Percentiles rank a stretch among this genome's conserved stretches.
phyloP scores from a whole-genome alignment of 2,329 filamentous ascomycete species.

The Ophiostoma himal-ulmi region DNA sequence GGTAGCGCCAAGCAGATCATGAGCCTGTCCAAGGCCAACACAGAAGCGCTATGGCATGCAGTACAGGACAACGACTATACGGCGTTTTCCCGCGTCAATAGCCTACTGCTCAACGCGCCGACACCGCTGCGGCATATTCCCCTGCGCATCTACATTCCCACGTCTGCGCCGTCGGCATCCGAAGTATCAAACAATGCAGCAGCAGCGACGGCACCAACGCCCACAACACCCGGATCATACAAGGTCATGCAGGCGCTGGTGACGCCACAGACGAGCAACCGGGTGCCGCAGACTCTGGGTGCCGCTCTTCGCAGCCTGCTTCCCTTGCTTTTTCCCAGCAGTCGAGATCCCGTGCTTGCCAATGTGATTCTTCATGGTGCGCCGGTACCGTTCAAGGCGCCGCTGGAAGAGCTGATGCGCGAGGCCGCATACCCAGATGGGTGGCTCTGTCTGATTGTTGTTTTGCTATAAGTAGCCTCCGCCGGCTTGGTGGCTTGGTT shows the following conservation, averaged over 20 bases:
- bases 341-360: conserved; percentile 75
- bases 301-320: conserved; percentile 68
- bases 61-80: conserved; percentile 71
- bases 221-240: conserved; percentile 44
- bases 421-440: conserved; percentile 86
- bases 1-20: conserved; percentile 87
- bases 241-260: conserved; percentile 73
- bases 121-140: conserved; percentile 77
- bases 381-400: conserved; percentile 70
- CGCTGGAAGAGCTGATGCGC: conserved; percentile 74
- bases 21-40: conserved; percentile 78
- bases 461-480: conserved; percentile 43
- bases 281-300: conserved; percentile 57
- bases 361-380: conserved; percentile 82
- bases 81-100: conserved; percentile 68
- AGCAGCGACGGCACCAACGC: conserved; percentile 21
- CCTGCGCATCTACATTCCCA: conserved; percentile 76
- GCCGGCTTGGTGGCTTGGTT: too few relatives aligned
- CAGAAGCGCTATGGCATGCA: conserved; percentile 73
- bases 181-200: conserved; percentile 27
- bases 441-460: conserved; percentile 77
- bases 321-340: conserved; percentile 79
- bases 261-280: conserved; percentile 40
- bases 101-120: conserved; percentile 68
- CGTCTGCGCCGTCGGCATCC: conserved; percentile 45